A percentile compares a stretch with the other conserved stretches of the same genome.
These are phyloP conservation scores for Astrocystis sublimbata DNA, from an alignment of 495 filamentous ascomycete genomes.

Conservation along the genomic window DNA sequence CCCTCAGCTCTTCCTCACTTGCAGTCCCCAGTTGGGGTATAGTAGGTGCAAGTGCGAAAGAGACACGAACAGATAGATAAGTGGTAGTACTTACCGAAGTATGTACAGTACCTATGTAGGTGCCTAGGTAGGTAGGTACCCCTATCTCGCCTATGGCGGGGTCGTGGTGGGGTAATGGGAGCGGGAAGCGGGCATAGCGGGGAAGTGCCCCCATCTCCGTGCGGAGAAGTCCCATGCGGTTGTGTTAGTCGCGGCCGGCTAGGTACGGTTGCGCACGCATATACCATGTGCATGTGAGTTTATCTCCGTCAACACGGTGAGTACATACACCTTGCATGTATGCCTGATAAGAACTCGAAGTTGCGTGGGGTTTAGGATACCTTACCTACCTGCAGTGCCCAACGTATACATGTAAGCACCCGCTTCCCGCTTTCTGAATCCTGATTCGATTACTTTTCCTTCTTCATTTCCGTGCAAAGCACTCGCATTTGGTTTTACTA, in stretches of 20 bases:
- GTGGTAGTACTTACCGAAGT: no score
- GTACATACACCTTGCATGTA: background rate
- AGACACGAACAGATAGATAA: no score
- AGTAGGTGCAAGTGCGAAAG: no score
- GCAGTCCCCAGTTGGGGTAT: no score
- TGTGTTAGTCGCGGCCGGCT: conserved; percentile 28
- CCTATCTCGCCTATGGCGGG: no score
- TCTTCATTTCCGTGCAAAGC: background rate
- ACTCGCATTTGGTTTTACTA: background rate
- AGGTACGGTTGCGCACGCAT: conserved; percentile 16
- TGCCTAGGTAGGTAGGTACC: no score
- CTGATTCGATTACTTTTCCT: background rate
- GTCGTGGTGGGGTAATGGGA: background rate
- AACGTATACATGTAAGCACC: no score
- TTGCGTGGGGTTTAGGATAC: conserved; percentile 2
- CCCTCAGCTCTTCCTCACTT: no score
- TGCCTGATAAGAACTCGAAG: conserved; percentile 12
- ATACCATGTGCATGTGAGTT: background rate
- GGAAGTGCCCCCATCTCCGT: conserved; percentile 11
- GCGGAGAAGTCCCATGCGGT: conserved; percentile 30
- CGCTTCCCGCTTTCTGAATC: no score
- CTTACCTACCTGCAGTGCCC: background rate
- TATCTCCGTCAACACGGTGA: background rate
- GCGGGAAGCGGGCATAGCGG: background rate
- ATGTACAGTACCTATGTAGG: no score